These are phyloP conservation scores for Raphanus hybrid DNA, from an alignment of 441 rosid genomes.

Conservation along the genomic window DNA sequence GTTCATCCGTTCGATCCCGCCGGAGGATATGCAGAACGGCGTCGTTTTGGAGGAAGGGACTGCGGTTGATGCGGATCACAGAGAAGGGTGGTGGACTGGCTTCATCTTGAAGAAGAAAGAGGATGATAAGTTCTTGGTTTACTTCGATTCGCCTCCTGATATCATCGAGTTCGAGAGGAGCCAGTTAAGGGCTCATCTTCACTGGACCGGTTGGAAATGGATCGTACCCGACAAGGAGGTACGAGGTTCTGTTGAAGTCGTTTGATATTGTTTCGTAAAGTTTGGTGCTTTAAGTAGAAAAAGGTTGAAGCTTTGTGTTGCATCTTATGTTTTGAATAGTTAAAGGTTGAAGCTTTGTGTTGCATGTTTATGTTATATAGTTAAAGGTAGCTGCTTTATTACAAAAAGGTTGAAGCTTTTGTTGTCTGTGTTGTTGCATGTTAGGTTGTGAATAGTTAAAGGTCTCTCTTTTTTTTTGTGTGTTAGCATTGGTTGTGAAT, in stretches of 20 bases:
- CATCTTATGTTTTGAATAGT: no score
- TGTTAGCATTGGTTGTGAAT: background rate
- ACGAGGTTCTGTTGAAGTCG: no score
- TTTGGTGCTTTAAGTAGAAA: no score
- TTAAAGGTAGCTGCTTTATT: no score
- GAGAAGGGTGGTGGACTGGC: constrained; percentile 3
- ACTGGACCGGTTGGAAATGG: constrained; percentile 2
- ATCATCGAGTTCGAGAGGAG: background rate
- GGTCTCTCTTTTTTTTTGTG: background rate
- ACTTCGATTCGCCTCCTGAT: background rate
- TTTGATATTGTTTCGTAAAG: no score
- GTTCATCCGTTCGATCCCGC: background rate
- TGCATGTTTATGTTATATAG: no score
- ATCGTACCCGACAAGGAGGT: background rate
- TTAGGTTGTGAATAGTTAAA: no score
- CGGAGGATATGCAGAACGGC: background rate
- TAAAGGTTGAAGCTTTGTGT: no score
- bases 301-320: no score
- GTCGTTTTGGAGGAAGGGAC: constrained; percentile 14
- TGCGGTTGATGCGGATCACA: background rate
- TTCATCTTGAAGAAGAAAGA: background rate
- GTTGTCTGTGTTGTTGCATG: no score
- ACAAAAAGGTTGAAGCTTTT: no score
- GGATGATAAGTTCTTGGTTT: background rate
- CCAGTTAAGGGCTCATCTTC: background rate